Evolutionary conservation across 768 basidiomycete genomes (phyloP), one percentile per base, ranked within the genome.

Genomic region (Podaxis mareebaensis): DNA sequence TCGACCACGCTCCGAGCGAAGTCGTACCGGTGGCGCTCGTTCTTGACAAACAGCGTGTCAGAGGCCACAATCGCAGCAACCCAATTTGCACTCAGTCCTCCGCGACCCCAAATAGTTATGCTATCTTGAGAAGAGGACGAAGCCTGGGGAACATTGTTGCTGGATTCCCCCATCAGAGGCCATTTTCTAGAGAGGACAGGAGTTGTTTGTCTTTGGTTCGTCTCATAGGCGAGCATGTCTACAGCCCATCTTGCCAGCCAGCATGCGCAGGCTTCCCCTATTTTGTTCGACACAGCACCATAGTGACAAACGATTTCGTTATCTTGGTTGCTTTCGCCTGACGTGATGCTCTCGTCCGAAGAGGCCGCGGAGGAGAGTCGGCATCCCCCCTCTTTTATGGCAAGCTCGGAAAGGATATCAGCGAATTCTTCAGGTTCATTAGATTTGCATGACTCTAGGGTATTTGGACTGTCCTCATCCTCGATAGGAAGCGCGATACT

Each of bases 241-340:
- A 76, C 72, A 0, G 88, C 92, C 95, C 95, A 98, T 49, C 92
- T 81, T 0, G 88, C 83, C 17, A 97, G 79, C 94, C 95, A 98
- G 73, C 91, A 93, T 2, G 85, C 84, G 67, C 90, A 89, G 0
- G 93, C 90, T 74, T 96, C 94, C 12, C 95, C 95, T 61, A 97
- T 92, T 77, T 93, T 96, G 75, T 94, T 87, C 0, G 91, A 91
- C 10, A 95, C 81, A n/a, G 85, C 81, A n/a, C 95, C 95, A 69
- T 97, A 96, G 70, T 87, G 83, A 68, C 87, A 91, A 39, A 77
- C 77, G 1, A 82, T 80, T 13, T 71, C 71, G 44, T 52, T 65
- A 40, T 63, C 65, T 36, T 53, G 67, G 22, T 72, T 66, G 8
- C 38, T 40, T 24, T 67, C 69, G 17, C 59, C 64, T 3, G 69